Evolutionary conservation across 805 yeast genomes (phyloP), one percentile per base, ranked within the genome.

Genomic region (Lipomyces spencermartinsiae): DNA sequence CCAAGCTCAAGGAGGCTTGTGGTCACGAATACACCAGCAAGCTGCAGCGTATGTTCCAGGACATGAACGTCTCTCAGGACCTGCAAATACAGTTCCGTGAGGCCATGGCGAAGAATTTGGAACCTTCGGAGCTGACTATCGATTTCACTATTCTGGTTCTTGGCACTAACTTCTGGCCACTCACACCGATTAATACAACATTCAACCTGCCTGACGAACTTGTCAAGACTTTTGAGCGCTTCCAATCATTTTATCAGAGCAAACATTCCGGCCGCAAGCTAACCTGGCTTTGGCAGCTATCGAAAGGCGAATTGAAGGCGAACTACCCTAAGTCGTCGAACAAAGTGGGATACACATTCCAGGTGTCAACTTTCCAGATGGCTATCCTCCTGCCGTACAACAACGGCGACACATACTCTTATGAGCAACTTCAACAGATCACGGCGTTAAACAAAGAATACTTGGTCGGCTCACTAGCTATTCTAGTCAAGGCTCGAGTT

Each of bases 201-300:
- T 87, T 87, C 76, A 80, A 80, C 57, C 80, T 96, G 59, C 98
- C 99, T 0, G 78, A 83, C 4, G 90, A 87, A 71, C 83, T 96
- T 67, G 77, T 82, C 65, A 82, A 83, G 54, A 86, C 96, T 0
- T 86, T 89, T 74, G 86, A 88, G 63, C 85, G 86, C 63, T 87
- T 94, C 64, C 87, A 87, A 65, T 83, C 85, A 54, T 83, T 90
- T 68, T 96, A 94, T 78, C 83, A 86, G 56, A 81, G 83, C 46
- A 89, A 90, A 74, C 98, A 94, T 78, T 86, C 83, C 70, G 98
- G 98, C 12, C 86, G 98, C 78, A 88, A 92, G 71, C 85, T 95
- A 74, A 90, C 91, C 76, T 95, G 99, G 99, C 85, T 94, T 68
- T 95, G 98, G 98, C 90, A 92, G 74, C 87, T 92, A 76, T 92